Base-by-base conservation (phyloP, 306 rosid genomes). In the Vigna unguiculata region DNA sequence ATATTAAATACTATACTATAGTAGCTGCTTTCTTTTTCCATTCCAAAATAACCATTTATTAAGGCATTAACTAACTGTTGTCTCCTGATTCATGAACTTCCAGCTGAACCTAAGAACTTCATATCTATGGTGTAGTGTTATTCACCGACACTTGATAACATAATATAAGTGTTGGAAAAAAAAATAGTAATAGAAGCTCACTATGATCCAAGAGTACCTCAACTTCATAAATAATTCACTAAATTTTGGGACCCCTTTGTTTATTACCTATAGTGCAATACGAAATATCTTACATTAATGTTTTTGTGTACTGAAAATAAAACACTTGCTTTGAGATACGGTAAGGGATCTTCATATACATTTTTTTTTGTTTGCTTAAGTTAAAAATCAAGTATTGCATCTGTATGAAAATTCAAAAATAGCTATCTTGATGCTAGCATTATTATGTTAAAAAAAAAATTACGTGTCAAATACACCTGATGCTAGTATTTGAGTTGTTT, bases 401-500 rank as follows among this genome's bases (percentile, higher is more conserved):
- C 1, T 4, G 36, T 0, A 34, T 34, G 9, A 34, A 34, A 34
- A 34, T 34, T 9, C 40, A 34, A 6, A 6, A 6, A 34, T 6
- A 34, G 9, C 38, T 5, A 30, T 30, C 32, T 28, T 24, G 2
- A 24, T 24, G n/a, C n/a, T n/a, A n/a, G n/a, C n/a, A n/a, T n/a
- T n/a, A n/a, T n/a, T n/a, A n/a, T n/a, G n/a, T n/a, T n/a, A n/a
- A n/a, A n/a, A n/a, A n/a, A n/a, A n/a, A n/a, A n/a, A n/a, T n/a
- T 3, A 4, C 0, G 0, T 4, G 0, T 28, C 5, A 28, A 28
- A 28, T 0, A 28, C 0, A 0, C 0, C 4, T 28, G 0, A 28
- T 0, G 4, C 0, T 28, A 28, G 3, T 0, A 4, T 28, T 28
- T 28, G 0, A 28, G 0, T 28, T 28, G 0, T 28, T 4, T 28